Percentiles rank a stretch among this genome's conserved stretches.
phyloP scores from a whole-genome alignment of 2,329 filamentous ascomycete species.

The Ophiocordyceps unilateralis region DNA sequence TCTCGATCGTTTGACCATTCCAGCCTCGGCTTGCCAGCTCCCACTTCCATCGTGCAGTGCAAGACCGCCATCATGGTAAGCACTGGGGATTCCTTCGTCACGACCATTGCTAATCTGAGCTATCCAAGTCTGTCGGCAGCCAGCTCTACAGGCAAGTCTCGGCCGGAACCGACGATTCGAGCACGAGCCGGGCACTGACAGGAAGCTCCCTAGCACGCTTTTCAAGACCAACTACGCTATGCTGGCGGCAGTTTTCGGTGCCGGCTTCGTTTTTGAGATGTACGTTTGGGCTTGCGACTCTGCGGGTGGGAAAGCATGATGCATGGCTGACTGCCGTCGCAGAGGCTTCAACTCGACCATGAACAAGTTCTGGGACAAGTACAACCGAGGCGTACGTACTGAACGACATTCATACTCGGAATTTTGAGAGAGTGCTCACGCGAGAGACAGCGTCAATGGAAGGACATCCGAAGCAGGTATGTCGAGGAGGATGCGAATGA shows the following conservation, averaged over 20 bases:
- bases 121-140: constrained; percentile 17
- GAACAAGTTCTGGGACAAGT: constrained; percentile 74
- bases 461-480: constrained; percentile 91
- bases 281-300: constrained; percentile 30
- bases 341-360: constrained; percentile 72
- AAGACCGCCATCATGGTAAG: constrained; percentile 21
- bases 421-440: constrained; percentile 10
- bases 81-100: neutral
- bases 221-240: constrained; percentile 81
- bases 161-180: constrained; percentile 5
- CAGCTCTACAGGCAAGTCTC: constrained; percentile 23
- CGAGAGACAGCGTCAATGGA: constrained; percentile 77
- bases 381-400: constrained; percentile 76
- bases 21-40: constrained; percentile 1
- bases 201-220: constrained; percentile 41
- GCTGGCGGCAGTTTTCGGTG: constrained; percentile 69
- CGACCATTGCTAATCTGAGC: constrained; percentile 18
- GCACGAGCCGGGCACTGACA: constrained; percentile 9
- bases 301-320: neutral
- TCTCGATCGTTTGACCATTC: constrained; percentile 6
- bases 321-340: constrained; percentile 5
- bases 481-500: constrained; percentile 54
- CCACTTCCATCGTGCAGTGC: constrained; percentile 10
- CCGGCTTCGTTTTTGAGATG: constrained; percentile 88
- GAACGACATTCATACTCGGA: neutral